These are phyloP conservation scores for Sextonia rubra DNA, from an alignment of 164 flowering plant species.

Conservation along the genomic window DNA sequence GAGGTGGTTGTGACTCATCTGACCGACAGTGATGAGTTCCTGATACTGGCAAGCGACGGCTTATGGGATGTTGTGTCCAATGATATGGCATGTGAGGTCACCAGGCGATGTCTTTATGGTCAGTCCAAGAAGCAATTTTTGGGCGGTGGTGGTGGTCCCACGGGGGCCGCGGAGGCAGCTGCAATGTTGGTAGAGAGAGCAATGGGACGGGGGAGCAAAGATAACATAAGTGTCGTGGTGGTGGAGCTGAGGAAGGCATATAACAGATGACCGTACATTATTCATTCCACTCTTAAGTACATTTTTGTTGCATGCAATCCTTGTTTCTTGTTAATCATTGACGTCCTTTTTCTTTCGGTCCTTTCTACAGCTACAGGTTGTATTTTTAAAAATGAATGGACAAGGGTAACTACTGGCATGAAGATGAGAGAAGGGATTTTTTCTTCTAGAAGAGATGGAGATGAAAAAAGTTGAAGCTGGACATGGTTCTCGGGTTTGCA, in stretches of 20 bases:
- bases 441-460: no score
- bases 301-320: not conserved
- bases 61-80: slow-evolving; percentile 53
- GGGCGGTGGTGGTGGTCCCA: not conserved
- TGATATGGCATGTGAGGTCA: slow-evolving; percentile 40
- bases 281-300: not conserved
- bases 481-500: no score
- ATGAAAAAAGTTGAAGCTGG: no score
- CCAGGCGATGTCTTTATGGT: slow-evolving; percentile 27
- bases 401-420: not conserved
- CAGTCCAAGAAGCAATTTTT: not conserved
- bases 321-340: not conserved
- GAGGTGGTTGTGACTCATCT: slow-evolving; percentile 37
- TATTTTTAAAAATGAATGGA: not conserved
- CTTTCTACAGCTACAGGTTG: not conserved
- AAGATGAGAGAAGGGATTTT: no score
- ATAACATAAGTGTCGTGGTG: slow-evolving; percentile 51
- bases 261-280: not conserved
- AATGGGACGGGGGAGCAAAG: slow-evolving; percentile 51
- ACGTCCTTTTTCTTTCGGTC: not conserved
- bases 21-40: slow-evolving; percentile 28
- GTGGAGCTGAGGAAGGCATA: slow-evolving; percentile 26
- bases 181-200: slow-evolving; percentile 46
- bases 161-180: slow-evolving; percentile 34
- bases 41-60: slow-evolving; percentile 47